These are phyloP conservation scores for Lepidium sativum DNA, from an alignment of 345 rosid species.

Conservation along the genomic window DNA sequence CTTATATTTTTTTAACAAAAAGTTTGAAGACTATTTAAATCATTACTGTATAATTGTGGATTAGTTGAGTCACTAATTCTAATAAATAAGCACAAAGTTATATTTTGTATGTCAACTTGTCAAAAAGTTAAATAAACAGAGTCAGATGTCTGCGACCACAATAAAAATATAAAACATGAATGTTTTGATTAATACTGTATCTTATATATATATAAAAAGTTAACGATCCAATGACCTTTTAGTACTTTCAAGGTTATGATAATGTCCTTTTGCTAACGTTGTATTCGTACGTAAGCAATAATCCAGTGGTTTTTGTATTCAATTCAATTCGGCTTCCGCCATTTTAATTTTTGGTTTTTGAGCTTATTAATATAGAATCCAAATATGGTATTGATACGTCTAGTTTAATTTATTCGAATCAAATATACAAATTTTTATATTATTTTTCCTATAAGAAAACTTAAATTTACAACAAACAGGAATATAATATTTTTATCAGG, in stretches of 20 bases:
- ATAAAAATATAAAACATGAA: not conserved
- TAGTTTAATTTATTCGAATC: too few relatives aligned
- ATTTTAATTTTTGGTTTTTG: not conserved
- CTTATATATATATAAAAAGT: not conserved
- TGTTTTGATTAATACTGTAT: not conserved
- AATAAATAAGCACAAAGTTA: not conserved
- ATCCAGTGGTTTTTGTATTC: not conserved
- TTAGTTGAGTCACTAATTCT: too few relatives aligned
- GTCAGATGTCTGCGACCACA: not conserved
- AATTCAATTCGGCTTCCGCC: not conserved
- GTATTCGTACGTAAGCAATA: not conserved
- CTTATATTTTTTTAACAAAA: too few relatives aligned
- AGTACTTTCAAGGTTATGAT: not conserved
- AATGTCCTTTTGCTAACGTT: not conserved
- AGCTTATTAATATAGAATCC: not conserved
- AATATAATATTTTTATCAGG: not conserved
- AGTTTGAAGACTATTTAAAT: too few relatives aligned
- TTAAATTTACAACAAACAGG: not conserved
- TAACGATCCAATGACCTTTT: not conserved
- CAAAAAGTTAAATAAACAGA: not conserved
- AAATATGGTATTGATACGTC: too few relatives aligned
- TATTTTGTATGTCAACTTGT: conserved; percentile 1
- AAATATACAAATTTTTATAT: too few relatives aligned
- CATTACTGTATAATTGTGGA: too few relatives aligned
- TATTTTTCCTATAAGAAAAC: too few relatives aligned